Percentiles rank a stretch among this genome's conserved stretches.
phyloP scores from a whole-genome alignment of 345 rosid species.

The Camelina neglecta region DNA sequence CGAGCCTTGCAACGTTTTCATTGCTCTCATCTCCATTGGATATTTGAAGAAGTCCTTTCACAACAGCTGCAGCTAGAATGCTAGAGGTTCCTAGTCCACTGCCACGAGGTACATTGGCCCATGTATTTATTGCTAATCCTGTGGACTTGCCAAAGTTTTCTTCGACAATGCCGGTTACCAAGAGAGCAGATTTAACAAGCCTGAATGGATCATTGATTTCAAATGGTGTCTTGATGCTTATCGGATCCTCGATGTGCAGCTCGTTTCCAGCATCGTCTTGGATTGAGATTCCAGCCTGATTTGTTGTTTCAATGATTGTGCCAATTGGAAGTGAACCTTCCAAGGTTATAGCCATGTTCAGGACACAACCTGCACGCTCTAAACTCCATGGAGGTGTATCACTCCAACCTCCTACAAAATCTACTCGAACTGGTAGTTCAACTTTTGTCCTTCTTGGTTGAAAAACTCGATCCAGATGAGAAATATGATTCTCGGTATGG shows the following conservation, averaged over 20 bases:
- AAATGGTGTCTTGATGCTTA: constrained; percentile 70
- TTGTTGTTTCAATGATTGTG: constrained; percentile 71
- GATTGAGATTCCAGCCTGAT: constrained; percentile 60
- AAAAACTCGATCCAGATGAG: constrained; percentile 43
- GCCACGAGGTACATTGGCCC: constrained; percentile 96
- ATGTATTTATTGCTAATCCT: constrained; percentile 76
- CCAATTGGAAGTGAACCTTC: constrained; percentile 92
- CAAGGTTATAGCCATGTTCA: constrained; percentile 87
- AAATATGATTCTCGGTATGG: constrained; percentile 37
- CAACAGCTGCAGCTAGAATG: constrained; percentile 95
- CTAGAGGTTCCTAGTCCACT: constrained; percentile 98
- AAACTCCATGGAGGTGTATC: constrained; percentile 99
- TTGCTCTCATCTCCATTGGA: constrained; percentile 73
- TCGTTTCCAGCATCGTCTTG: constrained; percentile 75
- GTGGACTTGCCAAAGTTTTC: constrained; percentile 48
- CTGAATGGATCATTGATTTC: constrained; percentile 69
- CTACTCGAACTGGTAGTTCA: constrained; percentile 91
- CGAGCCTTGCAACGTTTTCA: constrained; percentile 89
- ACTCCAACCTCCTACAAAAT: constrained; percentile 99
- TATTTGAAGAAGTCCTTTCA: constrained; percentile 85
- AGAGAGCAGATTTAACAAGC: constrained; percentile 85
- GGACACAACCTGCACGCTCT: constrained; percentile 94
- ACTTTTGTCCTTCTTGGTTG: constrained; percentile 60
- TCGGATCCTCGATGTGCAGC: constrained; percentile 55
- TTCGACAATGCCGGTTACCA: constrained; percentile 74